Percentiles rank a stretch among this genome's conserved stretches.
Conservation (phyloP, 108 stramenopile genomes). For the Skeletonema menzelii region DNA sequence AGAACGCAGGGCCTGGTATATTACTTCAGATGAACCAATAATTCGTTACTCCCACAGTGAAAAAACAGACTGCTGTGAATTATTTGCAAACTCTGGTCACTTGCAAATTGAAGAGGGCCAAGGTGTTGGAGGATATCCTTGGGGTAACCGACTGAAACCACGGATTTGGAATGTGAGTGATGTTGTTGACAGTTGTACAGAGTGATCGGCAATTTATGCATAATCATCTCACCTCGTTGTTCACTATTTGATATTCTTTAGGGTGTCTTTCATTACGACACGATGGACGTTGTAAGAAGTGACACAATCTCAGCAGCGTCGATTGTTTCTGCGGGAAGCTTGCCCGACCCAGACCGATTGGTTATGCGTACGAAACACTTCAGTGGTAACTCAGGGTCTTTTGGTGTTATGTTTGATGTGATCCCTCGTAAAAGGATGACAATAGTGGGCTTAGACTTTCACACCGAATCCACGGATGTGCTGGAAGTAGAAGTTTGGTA, state of each 20-base stretch:
- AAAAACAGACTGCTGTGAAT: constrained; percentile 4
- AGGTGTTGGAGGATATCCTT: constrained; percentile 15
- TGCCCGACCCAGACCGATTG: constrained; percentile 1
- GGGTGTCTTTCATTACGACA: constrained; percentile 12
- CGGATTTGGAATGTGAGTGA: constrained; percentile 13
- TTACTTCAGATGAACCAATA: constrained; percentile 17
- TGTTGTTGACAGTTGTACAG: neutral
- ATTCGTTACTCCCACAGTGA: constrained; percentile 14
- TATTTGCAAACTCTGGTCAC: constrained; percentile 9
- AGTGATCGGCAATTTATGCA: neutral
- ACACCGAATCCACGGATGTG: constrained; percentile 5
- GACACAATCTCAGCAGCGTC: neutral
- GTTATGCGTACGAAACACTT: neutral
- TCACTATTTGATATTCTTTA: neutral
- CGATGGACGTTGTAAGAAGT: neutral
- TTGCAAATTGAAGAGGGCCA: constrained; percentile 17
- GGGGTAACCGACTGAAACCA: neutral
- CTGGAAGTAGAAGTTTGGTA: constrained; percentile 17
- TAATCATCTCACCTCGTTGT: neutral
- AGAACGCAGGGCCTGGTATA: constrained; percentile 6
- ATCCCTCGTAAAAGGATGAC: constrained; percentile 13
- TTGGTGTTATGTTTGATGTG: constrained; percentile 17
- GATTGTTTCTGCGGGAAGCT: neutral
- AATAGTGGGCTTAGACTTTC: constrained; percentile 12
- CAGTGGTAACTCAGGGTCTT: constrained; percentile 12